A percentile compares a stretch with the other conserved stretches of the same genome.
Conservation (phyloP, 2,329 filamentous ascomycete genomes). For the Lasiodiplodia hormozganensis region DNA sequence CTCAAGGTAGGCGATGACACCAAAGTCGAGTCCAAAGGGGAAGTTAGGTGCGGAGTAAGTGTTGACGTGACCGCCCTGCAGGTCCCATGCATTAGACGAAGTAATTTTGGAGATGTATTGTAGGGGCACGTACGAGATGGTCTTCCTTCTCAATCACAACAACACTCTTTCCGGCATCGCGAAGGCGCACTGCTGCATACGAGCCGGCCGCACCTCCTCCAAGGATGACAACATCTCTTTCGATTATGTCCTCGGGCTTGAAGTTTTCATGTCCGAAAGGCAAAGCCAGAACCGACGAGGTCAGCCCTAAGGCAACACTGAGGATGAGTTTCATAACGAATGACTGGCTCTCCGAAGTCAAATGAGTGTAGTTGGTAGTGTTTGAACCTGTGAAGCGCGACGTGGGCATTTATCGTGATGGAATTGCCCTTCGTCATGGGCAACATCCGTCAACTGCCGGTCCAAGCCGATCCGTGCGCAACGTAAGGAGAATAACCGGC, state of each 20-base stretch:
- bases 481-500: too few relatives aligned
- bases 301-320: neutral
- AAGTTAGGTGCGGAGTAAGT: slow-evolving; percentile 53
- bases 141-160: slow-evolving; percentile 50
- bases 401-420: neutral
- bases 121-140: slow-evolving; percentile 34
- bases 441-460: neutral
- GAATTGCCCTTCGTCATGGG: neutral
- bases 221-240: slow-evolving; percentile 46
- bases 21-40: slow-evolving; percentile 45
- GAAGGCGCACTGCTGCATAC: slow-evolving; percentile 50
- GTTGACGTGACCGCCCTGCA: slow-evolving; percentile 56
- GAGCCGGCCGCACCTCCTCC: slow-evolving; percentile 53
- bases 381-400: neutral
- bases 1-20: slow-evolving; percentile 51
- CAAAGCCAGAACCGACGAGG: neutral
- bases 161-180: slow-evolving; percentile 47
- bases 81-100: neutral
- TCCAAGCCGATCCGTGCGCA: neutral
- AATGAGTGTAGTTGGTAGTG: neutral
- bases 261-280: neutral
- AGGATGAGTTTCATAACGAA: neutral
- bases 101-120: neutral
- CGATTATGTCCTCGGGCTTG: slow-evolving; percentile 16
- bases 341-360: neutral